phyloP scores from a whole-genome alignment of 768 basidiomycete genomes.

The Tubosaeta sp. region DNA sequence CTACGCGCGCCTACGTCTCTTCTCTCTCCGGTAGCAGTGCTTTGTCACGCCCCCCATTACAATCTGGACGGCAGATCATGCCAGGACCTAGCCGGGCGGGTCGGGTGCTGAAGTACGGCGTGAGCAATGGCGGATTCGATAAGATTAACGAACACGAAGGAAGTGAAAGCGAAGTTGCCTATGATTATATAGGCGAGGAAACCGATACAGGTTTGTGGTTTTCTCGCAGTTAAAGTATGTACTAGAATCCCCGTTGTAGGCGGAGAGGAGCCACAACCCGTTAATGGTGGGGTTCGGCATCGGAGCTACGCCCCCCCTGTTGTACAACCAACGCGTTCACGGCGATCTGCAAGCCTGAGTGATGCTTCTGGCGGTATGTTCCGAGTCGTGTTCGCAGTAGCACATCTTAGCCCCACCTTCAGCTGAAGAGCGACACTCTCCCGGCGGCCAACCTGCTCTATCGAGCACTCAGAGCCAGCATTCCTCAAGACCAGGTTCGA shows the following conservation, averaged over 20 bases:
- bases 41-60: slow-evolving; percentile 39
- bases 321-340: slow-evolving; percentile 49
- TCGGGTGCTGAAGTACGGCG: slow-evolving; percentile 41
- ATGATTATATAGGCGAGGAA: slow-evolving; percentile 32
- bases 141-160: slow-evolving; percentile 45
- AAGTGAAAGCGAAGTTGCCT: slow-evolving; percentile 38
- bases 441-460: slow-evolving; percentile 13
- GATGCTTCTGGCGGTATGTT: slow-evolving; percentile 43
- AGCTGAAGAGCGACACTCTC: slow-evolving; percentile 29
- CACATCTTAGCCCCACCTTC: slow-evolving; percentile 18
- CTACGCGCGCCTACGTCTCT: slow-evolving; percentile 31
- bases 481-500: slow-evolving; percentile 40
- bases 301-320: slow-evolving; percentile 24
- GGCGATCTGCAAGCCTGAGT: slow-evolving; percentile 76
- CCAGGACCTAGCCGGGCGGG: slow-evolving; percentile 46
- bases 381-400: slow-evolving; percentile 20
- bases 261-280: slow-evolving; percentile 27
- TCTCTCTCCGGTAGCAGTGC: slow-evolving; percentile 29
- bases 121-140: slow-evolving; percentile 35
- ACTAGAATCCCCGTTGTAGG: slow-evolving; percentile 26
- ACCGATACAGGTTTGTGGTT: slow-evolving; percentile 36
- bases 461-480: slow-evolving; percentile 20
- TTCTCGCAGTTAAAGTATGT: slow-evolving; percentile 9
- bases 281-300: slow-evolving; percentile 24
- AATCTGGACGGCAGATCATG: slow-evolving; percentile 38